phyloP scores from a whole-genome alignment of 495 filamentous ascomycete species.

The Podospora pseudopauciseta region DNA sequence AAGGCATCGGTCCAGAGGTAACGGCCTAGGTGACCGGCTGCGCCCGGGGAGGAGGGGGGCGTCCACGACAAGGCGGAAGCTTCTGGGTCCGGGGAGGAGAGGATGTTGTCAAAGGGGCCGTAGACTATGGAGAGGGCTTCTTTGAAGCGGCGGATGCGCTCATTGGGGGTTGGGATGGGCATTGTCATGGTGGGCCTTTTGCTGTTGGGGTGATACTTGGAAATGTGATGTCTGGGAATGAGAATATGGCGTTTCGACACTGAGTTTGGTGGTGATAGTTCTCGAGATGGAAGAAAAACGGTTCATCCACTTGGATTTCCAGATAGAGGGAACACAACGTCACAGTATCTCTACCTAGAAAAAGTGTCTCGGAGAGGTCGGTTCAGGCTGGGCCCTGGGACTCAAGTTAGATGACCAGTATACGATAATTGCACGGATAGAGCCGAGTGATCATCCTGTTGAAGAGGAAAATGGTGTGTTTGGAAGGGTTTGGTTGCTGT shows the following conservation, averaged over 20 bases:
- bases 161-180: constrained; percentile 13
- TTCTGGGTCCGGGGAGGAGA: constrained; percentile 1
- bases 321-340: background rate
- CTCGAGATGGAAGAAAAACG: background rate
- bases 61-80: constrained; percentile 28
- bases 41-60: constrained; percentile 37
- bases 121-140: constrained; percentile 43
- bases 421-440: no score
- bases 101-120: constrained; percentile 36
- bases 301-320: background rate
- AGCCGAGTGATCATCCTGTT: background rate
- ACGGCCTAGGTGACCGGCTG: constrained; percentile 61
- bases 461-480: background rate
- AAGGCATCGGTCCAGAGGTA: constrained; percentile 70
- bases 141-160: constrained; percentile 29
- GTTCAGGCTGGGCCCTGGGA: no score
- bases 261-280: background rate
- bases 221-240: background rate
- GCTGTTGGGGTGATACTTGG: background rate
- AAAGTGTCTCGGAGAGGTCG: background rate
- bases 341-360: background rate
- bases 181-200: constrained; percentile 16
- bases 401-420: no score
- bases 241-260: background rate
- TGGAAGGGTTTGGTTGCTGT: no score